Conservation (phyloP, 2,329 filamentous ascomycete genomes). For the Phialocephala subalpina region DNA sequence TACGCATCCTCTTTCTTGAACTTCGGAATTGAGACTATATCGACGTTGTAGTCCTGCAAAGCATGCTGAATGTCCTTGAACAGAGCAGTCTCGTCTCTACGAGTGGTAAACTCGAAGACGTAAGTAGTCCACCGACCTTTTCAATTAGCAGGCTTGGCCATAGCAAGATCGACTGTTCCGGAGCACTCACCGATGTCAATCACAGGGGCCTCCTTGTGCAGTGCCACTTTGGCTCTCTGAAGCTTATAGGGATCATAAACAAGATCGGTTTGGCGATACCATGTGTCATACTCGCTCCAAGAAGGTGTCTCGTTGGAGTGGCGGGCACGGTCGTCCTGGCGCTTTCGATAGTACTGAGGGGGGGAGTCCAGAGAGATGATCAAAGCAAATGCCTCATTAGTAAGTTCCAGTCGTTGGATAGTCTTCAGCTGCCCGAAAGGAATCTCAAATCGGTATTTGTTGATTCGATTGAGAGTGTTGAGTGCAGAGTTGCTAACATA, state of each 20-base stretch:
- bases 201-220: conserved; percentile 56
- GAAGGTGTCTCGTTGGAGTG: conserved; percentile 49
- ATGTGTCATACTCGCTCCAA: conserved; percentile 66
- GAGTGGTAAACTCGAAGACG: conserved; percentile 54
- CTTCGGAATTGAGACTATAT: conserved; percentile 50
- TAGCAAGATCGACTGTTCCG: not conserved
- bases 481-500: not conserved
- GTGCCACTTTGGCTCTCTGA: conserved; percentile 48
- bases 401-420: conserved; percentile 49
- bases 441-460: conserved; percentile 46
- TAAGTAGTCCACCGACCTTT: conserved; percentile 70
- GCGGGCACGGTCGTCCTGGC: conserved; percentile 44
- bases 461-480: conserved; percentile 34
- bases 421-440: conserved; percentile 53
- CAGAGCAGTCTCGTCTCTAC: conserved; percentile 33
- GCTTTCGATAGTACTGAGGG: conserved; percentile 45
- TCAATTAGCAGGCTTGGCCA: conserved; percentile 19
- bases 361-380: conserved; percentile 58
- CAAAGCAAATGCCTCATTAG: conserved; percentile 48
- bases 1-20: conserved; percentile 52
- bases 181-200: conserved; percentile 62
- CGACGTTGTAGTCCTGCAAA: conserved; percentile 78
- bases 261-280: conserved; percentile 71
- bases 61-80: conserved; percentile 36
- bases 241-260: conserved; percentile 52